Base-by-base conservation (phyloP, 306 rosid genomes). In the Vigna trinervia region DNA sequence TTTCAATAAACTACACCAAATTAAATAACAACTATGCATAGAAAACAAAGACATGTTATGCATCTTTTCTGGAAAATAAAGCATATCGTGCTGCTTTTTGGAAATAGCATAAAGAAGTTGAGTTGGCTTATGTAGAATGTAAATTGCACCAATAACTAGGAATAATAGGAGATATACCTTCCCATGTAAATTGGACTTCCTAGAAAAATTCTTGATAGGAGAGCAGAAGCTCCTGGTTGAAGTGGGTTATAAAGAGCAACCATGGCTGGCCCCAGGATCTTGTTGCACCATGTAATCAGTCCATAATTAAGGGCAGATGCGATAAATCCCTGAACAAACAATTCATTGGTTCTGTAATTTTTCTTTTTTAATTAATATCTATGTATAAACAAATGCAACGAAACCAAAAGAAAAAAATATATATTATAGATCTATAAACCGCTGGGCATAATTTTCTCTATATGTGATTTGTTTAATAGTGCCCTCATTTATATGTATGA, bases 261-360 rank as follows among this genome's bases (percentile, higher is more conserved):
- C 90, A 95, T 83, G 72, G 97, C 89, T 22, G 99, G 99, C 63
- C 99, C 99, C 83, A 95, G 79, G 71, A 95, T 90, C 85, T 90
- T 95, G 83, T 95, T 95, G 89, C 92, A 78, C 99, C 99, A 95
- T 47, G 97, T 90, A 73, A 92, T 73, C 64, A 95, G 92, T 82
- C 98, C 98, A 87, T 90, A 90, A 79, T 92, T 95, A 50, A 95
- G 90, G 54, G 99, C 99, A 74, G 99, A 95, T 58, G 99, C 95
- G 48, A 92, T 78, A 58, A 68, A 80, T 51, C 99, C 99, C 99
- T 95, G 89, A 69, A 86, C 36, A 79, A 68, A 57, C 14, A 75
- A 26, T 2, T 26, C 28, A 26, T 26, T 26, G 28, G 28, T 26
- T 26, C 3, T 26, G 28, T 26, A 3, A 26, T 26, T 26, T 26